Conservation (phyloP, 164 flowering plant species). For the Akebia trifoliata region DNA sequence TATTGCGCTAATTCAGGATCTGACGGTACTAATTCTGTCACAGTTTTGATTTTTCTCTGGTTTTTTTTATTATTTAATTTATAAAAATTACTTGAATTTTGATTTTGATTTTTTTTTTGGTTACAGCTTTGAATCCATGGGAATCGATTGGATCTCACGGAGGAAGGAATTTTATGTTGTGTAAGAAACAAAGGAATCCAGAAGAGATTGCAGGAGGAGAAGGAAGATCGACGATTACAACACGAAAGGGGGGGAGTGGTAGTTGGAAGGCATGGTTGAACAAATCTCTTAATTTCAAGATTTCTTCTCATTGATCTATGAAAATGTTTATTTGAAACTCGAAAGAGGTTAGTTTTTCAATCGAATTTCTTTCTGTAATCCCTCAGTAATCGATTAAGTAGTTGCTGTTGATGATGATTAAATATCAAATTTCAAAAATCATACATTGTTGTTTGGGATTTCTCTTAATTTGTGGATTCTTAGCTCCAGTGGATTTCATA, state of each 20-base stretch:
- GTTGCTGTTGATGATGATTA: too few relatives aligned
- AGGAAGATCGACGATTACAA: conserved; percentile 7
- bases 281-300: conserved; percentile 32
- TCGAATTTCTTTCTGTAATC: too few relatives aligned
- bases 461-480: too few relatives aligned
- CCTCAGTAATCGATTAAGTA: too few relatives aligned
- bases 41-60: not conserved
- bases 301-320: conserved; percentile 9
- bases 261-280: conserved; percentile 49
- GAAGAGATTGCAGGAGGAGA: not conserved
- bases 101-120: not conserved
- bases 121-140: conserved; percentile 50
- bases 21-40: conserved; percentile 21
- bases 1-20: conserved; percentile 33
- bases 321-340: too few relatives aligned
- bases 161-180: conserved; percentile 49
- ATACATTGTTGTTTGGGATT: too few relatives aligned
- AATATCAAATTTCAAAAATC: too few relatives aligned
- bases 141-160: conserved; percentile 50
- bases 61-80: not conserved
- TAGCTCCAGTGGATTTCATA: too few relatives aligned
- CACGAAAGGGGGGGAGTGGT: conserved; percentile 25
- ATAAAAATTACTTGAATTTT: not conserved
- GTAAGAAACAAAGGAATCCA: conserved; percentile 32
- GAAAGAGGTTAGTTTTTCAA: not conserved